Evolutionary conservation across 805 yeast genomes (phyloP).

Genomic region (Kluyveromyces wickerhamii): DNA sequence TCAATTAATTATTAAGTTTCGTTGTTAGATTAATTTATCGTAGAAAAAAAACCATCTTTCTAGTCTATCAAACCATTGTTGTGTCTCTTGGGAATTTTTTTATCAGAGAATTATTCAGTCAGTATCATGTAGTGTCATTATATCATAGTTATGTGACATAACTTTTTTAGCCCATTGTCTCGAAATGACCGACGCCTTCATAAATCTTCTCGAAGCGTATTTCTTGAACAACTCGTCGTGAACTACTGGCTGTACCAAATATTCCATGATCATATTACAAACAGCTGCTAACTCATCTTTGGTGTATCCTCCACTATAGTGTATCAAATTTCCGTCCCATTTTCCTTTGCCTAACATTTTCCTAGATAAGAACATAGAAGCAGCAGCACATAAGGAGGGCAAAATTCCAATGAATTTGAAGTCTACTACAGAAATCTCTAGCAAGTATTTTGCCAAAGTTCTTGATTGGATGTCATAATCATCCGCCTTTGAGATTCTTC

Average conservation of each 20-base stretch:
- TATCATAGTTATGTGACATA: slow-evolving; percentile 31
- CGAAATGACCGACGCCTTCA: slow-evolving; percentile 76
- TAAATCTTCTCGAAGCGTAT: slow-evolving; percentile 79
- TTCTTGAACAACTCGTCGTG: slow-evolving; percentile 92
- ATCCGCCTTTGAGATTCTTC: slow-evolving; percentile 90
- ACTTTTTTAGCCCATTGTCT: slow-evolving; percentile 74
- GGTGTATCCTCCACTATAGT: slow-evolving; percentile 85
- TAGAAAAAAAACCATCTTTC: too few relatives aligned
- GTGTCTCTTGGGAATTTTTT: too few relatives aligned
- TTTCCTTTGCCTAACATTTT: slow-evolving; percentile 60
- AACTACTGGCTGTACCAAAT: slow-evolving; percentile 67
- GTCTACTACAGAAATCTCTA: slow-evolving; percentile 76
- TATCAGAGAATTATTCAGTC: too few relatives aligned
- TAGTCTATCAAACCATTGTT: too few relatives aligned
- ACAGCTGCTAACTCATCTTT: slow-evolving; percentile 66
- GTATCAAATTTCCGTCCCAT: slow-evolving; percentile 84
- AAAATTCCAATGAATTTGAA: slow-evolving; percentile 66
- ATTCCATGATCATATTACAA: slow-evolving; percentile 66
- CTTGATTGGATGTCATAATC: slow-evolving; percentile 86
- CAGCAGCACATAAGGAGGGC: slow-evolving; percentile 82
- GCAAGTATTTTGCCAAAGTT: slow-evolving; percentile 78
- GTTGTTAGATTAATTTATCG: too few relatives aligned
- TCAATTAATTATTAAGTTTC: too few relatives aligned
- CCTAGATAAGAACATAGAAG: slow-evolving; percentile 81
- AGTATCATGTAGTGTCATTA: slow-evolving; percentile 32